Evolutionary conservation across 495 filamentous ascomycete species (phyloP).

Genomic region (Clavariopsis aquatica): DNA sequence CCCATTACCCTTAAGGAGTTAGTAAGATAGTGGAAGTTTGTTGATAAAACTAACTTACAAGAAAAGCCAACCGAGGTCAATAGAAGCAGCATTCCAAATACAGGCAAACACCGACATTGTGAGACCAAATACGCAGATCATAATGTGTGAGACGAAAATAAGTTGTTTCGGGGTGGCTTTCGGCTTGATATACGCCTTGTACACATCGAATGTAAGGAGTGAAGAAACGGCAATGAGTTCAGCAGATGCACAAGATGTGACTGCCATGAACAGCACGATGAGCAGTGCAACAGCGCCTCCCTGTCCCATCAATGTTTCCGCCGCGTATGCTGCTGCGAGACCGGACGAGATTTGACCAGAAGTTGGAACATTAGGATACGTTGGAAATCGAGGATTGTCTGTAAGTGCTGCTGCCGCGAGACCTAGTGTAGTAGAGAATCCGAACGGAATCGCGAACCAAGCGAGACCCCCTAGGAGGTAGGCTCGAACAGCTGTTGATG

Average conservation of each 20-base stretch:
- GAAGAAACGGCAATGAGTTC: constrained; percentile 40
- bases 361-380: constrained; percentile 36
- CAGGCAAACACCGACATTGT: constrained; percentile 49
- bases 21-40: neutral
- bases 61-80: constrained; percentile 41
- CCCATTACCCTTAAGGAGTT: constrained; percentile 33
- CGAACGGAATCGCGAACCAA: constrained; percentile 42
- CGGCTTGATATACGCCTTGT: constrained; percentile 40
- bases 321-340: constrained; percentile 34
- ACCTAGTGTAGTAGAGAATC: constrained; percentile 39
- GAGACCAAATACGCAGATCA: constrained; percentile 43
- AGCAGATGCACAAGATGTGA: constrained; percentile 35
- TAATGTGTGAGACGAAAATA: constrained; percentile 38
- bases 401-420: constrained; percentile 39
- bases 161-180: constrained; percentile 31
- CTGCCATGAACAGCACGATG: constrained; percentile 41
- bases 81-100: constrained; percentile 41
- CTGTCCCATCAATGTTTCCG: constrained; percentile 26
- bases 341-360: constrained; percentile 34
- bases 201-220: constrained; percentile 40
- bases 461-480: constrained; percentile 39
- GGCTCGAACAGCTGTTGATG: constrained; percentile 37
- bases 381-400: constrained; percentile 40
- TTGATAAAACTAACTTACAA: constrained; percentile 10
- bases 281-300: constrained; percentile 35